These are phyloP conservation scores for Boletus sp. DNA, from an alignment of 768 basidiomycete genomes.

Conservation along the genomic window DNA sequence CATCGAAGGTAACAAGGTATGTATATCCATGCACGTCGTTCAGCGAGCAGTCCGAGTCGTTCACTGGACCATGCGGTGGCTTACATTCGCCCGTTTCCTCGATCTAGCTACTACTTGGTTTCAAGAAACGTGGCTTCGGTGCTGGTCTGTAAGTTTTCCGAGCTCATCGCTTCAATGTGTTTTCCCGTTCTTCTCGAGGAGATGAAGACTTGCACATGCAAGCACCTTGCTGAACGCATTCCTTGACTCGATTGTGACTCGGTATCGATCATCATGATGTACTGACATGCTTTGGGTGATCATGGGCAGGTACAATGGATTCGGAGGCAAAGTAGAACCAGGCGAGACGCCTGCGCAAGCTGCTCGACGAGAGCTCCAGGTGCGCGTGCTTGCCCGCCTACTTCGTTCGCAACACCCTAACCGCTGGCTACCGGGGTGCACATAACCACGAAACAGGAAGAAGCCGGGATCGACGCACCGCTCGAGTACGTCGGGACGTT, in stretches of 20 bases:
- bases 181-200: not conserved
- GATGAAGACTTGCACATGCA: not conserved
- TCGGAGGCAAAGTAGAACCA: conserved; percentile 82
- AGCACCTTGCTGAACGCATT: not conserved
- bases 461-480: conserved; percentile 68
- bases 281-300: not conserved
- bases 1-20: conserved; percentile 48
- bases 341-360: conserved; percentile 68
- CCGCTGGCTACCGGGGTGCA: not conserved
- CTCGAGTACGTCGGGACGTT: conserved; percentile 63
- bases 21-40: conserved; percentile 22
- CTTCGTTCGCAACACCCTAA: not conserved
- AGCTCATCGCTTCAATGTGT: not conserved
- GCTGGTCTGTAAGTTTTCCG: conserved; percentile 46
- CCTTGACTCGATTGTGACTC: not conserved
- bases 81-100: conserved; percentile 30
- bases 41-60: not conserved
- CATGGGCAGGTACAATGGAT: conserved; percentile 74
- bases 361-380: conserved; percentile 72
- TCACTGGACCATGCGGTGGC: not conserved
- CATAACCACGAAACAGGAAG: conserved; percentile 53
- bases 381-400: conserved; percentile 15
- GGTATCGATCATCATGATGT: not conserved
- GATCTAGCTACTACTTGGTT: conserved; percentile 67
- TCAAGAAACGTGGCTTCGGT: conserved; percentile 80